Base-by-base conservation (phyloP, 2,329 filamentous ascomycete genomes). In the Aspergillus unguis region DNA sequence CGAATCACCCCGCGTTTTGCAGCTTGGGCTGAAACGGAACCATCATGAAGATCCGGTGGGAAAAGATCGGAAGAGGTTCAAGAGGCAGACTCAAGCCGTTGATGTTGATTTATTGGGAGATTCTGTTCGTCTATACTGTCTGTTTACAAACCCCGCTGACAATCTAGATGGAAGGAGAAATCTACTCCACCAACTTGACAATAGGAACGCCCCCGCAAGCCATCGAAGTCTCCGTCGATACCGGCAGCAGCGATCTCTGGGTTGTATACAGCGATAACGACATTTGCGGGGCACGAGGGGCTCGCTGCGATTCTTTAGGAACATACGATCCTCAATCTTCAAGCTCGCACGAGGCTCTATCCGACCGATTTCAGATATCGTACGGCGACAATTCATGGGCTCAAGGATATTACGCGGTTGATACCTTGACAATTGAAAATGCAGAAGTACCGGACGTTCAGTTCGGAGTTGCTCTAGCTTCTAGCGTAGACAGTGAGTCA, bases 331-430 rank as follows among this genome's bases (percentile, higher is more conserved):
- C 87, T 37, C 86, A 88, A 66, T 71, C 76, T 1, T 94, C 89
- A 0, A 88, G 86, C 1, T 88, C 88, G 2, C 92, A 90, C 69
- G 66, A 77, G 26, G 87, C 85, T 63, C 70, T 94, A 46, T 83
- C 84, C 61, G 83, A 80, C 65, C 77, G 82, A 53, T 95, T 95
- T 75, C 89, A 91, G 72, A 94, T 94, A 56, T 84, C 85, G 1
- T 95, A 95, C 56, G 85, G 86, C 31, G 89, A 94, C 69, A 87
- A 87, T 44, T 87, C 87, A 0, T 83, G 84, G 5, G 87, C 89
- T 1, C 68, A 74, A 1, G 90, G 90, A 33, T 86, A 91, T 70
- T 95, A 94, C 66, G 87, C 83, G 9, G 46, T 42, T 3, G 56
- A 58, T 47, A 50, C 44, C 6, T 28, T 57, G 6, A 25, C 25